Evolutionary conservation across 23 red algal genomes (phyloP).

Genomic region (Chondrus crispus): DNA sequence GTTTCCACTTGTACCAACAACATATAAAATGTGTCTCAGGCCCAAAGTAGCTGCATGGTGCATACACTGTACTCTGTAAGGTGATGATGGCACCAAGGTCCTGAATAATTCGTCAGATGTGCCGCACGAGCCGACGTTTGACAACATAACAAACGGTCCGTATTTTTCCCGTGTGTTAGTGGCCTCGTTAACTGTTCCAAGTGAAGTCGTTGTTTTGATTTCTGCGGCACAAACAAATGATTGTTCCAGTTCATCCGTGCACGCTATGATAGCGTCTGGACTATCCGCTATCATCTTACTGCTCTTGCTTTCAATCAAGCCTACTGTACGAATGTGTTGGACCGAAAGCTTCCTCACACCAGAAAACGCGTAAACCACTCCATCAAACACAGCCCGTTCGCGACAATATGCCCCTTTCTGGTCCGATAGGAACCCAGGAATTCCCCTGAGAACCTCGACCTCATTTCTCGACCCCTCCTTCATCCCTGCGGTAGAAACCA

Average conservation of each 20-base stretch:
- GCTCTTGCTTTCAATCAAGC: not conserved
- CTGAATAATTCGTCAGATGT: not conserved
- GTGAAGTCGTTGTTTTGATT: not conserved
- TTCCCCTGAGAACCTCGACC: not conserved
- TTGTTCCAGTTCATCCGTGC: not conserved
- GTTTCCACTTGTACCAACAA: not conserved
- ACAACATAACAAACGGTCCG: not conserved
- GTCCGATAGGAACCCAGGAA: not conserved
- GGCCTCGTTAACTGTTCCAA: not conserved
- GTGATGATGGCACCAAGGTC: not conserved
- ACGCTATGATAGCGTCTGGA: not conserved
- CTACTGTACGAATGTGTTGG: not conserved
- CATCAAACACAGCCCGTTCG: not conserved
- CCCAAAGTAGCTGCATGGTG: not conserved
- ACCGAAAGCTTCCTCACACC: not conserved
- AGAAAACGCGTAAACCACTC: not conserved
- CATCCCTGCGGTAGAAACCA: not conserved
- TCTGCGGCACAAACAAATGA: not conserved
- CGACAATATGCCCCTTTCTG: not conserved
- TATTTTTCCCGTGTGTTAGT: not conserved
- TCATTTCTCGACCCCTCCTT: not conserved
- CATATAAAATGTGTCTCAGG: not conserved
- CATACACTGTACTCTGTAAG: not conserved
- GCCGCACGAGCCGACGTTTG: not conserved
- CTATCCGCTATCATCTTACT: not conserved